These are phyloP conservation scores for Pichia rugopelliculosa DNA, from an alignment of 805 yeast genomes.

Conservation along the genomic window DNA sequence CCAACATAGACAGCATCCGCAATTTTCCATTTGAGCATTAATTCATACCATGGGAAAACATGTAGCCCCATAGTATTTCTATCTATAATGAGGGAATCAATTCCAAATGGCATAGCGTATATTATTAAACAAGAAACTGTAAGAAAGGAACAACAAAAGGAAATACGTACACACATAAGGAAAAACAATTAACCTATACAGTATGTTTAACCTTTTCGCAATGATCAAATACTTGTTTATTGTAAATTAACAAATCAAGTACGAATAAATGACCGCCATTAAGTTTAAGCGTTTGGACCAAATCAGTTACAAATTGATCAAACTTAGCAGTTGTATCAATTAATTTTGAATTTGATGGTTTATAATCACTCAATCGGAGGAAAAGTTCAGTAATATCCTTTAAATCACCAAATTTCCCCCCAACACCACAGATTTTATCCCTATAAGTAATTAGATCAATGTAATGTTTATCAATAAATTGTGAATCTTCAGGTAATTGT, in stretches of 20 bases:
- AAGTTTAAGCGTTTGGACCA: constrained; percentile 36
- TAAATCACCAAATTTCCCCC: constrained; percentile 31
- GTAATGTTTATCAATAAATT: constrained; percentile 43
- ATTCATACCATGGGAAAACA: constrained; percentile 15
- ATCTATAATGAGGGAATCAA: constrained; percentile 15
- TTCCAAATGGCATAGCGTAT: not conserved
- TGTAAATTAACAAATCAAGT: constrained; percentile 49
- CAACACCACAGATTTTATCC: constrained; percentile 23
- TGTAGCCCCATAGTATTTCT: constrained; percentile 24
- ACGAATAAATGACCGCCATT: constrained; percentile 56
- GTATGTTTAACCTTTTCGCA: constrained; percentile 28
- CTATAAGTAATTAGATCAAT: constrained; percentile 32
- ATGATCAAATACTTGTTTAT: constrained; percentile 39
- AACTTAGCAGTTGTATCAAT: constrained; percentile 4
- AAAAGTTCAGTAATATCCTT: constrained; percentile 33
- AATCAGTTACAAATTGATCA: constrained; percentile 33
- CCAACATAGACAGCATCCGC: constrained; percentile 21
- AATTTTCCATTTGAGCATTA: constrained; percentile 22
- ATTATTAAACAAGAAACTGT: not conserved
- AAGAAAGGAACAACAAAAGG: not conserved
- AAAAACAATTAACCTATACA: not conserved
- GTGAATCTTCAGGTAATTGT: constrained; percentile 48
- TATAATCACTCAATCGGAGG: constrained; percentile 28
- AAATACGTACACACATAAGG: not conserved
- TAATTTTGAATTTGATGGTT: not conserved